Base-by-base conservation (phyloP, 1,139 yeast species). In the Meyerozyma carpophila region DNA sequence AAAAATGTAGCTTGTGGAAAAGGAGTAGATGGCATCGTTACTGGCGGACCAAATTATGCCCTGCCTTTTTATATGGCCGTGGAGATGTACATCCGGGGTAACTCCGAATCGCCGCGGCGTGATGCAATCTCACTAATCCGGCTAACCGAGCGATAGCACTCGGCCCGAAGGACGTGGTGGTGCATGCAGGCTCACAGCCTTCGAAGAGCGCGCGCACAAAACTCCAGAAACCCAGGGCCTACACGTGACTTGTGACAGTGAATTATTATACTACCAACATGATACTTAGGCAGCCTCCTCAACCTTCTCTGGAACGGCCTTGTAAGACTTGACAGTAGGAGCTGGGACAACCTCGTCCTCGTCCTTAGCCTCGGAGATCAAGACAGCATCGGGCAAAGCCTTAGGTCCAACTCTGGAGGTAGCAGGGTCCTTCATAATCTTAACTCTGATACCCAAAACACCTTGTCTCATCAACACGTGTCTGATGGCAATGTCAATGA, bases 381-480 rank as follows among this genome's bases (percentile, higher is more conserved):
- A 80, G 72, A 88, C 98, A 71, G 86, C 90, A 76, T 93, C 99
- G 70, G 99, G 99, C 70, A 93, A 84, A 44, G 84, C 65, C 74
- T 76, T 91, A 77, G 96, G 94, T 76, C 98, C 98, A 59, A 71
- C 66, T 76, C 79, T 86, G 82, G 83, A 83, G 68, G 83, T 72
- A 67, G 96, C 91, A 74, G 98, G 97, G 82, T 93, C 98, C 75
- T 87, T 89, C 99, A 93, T 93, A 71, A 93, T 93, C 85, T 93
- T 93, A 68, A 93, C 98, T 84, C 87, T 93, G 73, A 93, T 86
- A 84, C 99, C 99, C 70, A 93, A 85, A 59, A 93, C 98, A 89
- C 99, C 99, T 81, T 93, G 98, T 85, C 98, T 91, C 82, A 93
- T 88, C 74, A 93, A 82, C 66, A 93, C 98, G 93, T 94, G 98